Evolutionary conservation across 2,329 filamentous ascomycete species (phyloP).

Genomic region (Sporothrix brasiliensis): DNA sequence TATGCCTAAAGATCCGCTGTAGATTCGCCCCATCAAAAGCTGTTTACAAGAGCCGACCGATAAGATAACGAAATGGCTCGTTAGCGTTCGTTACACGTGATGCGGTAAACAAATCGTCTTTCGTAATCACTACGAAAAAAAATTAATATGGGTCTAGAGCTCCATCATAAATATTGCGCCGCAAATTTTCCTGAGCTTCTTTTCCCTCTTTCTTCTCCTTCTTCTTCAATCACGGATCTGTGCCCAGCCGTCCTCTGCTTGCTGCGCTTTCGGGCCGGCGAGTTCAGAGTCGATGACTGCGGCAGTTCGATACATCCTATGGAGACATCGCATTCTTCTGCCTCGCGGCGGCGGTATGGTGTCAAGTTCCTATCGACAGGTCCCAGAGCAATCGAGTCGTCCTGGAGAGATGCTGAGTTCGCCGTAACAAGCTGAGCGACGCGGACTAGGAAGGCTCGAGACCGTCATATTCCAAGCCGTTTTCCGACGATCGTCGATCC

Average conservation of each 20-base stretch:
- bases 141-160: slow-evolving; percentile 26
- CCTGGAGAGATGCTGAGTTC: slow-evolving; percentile 64
- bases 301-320: slow-evolving; percentile 80
- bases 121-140: not conserved
- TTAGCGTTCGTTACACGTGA: slow-evolving; percentile 15
- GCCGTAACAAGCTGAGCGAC: slow-evolving; percentile 69
- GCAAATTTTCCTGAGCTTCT: slow-evolving; percentile 35
- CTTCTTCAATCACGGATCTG: slow-evolving; percentile 70
- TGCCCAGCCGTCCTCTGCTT: slow-evolving; percentile 77
- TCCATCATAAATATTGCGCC: slow-evolving; percentile 27
- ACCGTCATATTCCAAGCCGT: slow-evolving; percentile 89
- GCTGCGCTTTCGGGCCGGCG: slow-evolving; percentile 42
- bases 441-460: slow-evolving; percentile 57
- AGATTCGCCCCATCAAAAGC: slow-evolving; percentile 13
- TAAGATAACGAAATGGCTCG: slow-evolving; percentile 17
- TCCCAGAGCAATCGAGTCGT: slow-evolving; percentile 73
- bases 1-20: not conserved
- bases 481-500: slow-evolving; percentile 84
- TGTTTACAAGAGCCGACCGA: not conserved
- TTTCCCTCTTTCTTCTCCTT: slow-evolving; percentile 42
- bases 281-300: slow-evolving; percentile 75
- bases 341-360: slow-evolving; percentile 57
- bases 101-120: not conserved
- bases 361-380: slow-evolving; percentile 94
- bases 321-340: slow-evolving; percentile 68